These are phyloP conservation scores for Dendrostoma leiphaemia DNA, from an alignment of 2,329 filamentous ascomycete species.

Conservation along the genomic window DNA sequence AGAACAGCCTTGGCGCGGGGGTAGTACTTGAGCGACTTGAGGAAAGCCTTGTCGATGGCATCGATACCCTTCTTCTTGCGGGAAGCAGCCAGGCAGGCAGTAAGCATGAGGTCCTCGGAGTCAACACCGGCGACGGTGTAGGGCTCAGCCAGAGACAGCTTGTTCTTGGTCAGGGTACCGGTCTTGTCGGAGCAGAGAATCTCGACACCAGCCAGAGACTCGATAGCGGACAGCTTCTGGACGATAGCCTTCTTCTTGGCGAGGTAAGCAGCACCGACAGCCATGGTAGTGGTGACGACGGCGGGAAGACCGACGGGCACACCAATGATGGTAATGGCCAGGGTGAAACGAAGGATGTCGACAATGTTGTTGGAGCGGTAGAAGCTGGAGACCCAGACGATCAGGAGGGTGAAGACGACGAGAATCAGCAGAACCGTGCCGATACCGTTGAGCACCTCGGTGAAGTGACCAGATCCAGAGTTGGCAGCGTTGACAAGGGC, in stretches of 20 bases:
- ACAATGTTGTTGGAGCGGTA: conserved; percentile 83
- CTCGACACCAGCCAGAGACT: conserved; percentile 88
- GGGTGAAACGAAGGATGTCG: conserved; percentile 76
- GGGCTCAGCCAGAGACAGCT: conserved; percentile 81
- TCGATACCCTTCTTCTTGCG: conserved; percentile 96
- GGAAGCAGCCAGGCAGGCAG: conserved; percentile 83
- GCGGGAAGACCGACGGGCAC: conserved; percentile 91
- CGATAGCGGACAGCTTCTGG: conserved; percentile 88
- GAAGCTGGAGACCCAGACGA: conserved; percentile 85
- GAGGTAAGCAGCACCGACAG: conserved; percentile 86
- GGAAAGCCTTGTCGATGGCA: conserved; percentile 91
- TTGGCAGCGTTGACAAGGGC: conserved; percentile 79
- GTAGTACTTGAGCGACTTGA: conserved; percentile 81
- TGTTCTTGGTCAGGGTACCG: conserved; percentile 91
- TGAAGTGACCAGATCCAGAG: conserved; percentile 79
- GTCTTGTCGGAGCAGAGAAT: conserved; percentile 96
- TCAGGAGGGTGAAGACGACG: conserved; percentile 74
- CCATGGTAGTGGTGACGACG: conserved; percentile 93
- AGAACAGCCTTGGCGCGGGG: conserved; percentile 78
- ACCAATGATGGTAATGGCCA: conserved; percentile 88
- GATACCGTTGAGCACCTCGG: conserved; percentile 84
- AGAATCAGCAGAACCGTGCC: conserved; percentile 77
- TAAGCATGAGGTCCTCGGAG: conserved; percentile 86
- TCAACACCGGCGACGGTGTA: conserved; percentile 81
- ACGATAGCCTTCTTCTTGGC: conserved; percentile 93